These are phyloP conservation scores for Penicillium sp. DNA, from an alignment of 2,329 filamentous ascomycete genomes.

Conservation along the genomic window DNA sequence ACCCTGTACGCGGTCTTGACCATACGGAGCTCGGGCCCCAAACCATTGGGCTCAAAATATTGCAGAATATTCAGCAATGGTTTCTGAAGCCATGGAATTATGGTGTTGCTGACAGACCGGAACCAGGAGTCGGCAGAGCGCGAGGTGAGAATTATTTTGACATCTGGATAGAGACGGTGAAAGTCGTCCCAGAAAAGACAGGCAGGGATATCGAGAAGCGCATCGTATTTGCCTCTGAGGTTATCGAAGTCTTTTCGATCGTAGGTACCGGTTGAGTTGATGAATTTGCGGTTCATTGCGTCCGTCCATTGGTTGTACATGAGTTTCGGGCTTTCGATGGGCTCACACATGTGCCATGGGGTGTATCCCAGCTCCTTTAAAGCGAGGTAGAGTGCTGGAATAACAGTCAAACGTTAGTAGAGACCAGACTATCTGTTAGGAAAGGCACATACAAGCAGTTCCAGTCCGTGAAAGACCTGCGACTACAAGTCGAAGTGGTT, in stretches of 20 bases:
- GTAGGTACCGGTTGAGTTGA: neutral
- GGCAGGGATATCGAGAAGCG: constrained; percentile 6
- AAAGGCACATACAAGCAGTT: constrained; percentile 3
- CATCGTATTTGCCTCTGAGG: constrained; percentile 6
- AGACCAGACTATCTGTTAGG: neutral
- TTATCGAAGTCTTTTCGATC: constrained; percentile 7
- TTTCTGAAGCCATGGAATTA: constrained; percentile 8
- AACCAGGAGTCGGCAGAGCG: constrained; percentile 9
- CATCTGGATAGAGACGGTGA: constrained; percentile 3
- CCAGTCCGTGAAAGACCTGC: constrained; percentile 9
- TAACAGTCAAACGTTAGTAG: neutral
- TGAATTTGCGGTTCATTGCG: constrained; percentile 8
- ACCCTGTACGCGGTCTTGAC: constrained; percentile 9
- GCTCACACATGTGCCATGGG: constrained; percentile 12
- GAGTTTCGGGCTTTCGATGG: constrained; percentile 3
- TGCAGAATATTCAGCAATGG: constrained; percentile 3
- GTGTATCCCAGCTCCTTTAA: constrained; percentile 10
- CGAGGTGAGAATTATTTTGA: constrained; percentile 7
- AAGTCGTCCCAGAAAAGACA: constrained; percentile 11
- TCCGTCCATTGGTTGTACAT: constrained; percentile 12
- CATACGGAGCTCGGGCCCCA: constrained; percentile 8
- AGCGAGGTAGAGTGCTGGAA: constrained; percentile 3
- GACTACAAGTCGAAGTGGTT: constrained; percentile 1
- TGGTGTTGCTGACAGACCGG: constrained; percentile 5
- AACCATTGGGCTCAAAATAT: constrained; percentile 1